Evolutionary conservation across 768 basidiomycete species (phyloP).

Genomic region (Mycena alexandri): DNA sequence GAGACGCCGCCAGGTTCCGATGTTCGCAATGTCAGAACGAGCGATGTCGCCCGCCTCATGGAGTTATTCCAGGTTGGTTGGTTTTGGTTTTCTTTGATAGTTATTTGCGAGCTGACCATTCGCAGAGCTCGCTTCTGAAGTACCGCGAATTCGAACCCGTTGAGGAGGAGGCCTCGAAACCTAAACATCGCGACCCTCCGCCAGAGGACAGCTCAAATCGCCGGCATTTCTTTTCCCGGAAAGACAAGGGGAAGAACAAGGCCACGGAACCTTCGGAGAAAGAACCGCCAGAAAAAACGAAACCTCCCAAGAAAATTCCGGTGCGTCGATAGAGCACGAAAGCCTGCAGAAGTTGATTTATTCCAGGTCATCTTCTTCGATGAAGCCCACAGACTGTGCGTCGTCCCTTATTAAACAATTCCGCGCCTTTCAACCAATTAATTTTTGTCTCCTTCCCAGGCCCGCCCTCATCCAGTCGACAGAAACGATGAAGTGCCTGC

Average conservation of each 20-base stretch:
- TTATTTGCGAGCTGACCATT: background rate
- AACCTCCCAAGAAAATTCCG: conserved; percentile 74
- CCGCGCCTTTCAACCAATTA: background rate
- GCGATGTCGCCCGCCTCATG: conserved; percentile 87
- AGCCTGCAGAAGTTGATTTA: background rate
- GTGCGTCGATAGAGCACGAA: conserved; percentile 49
- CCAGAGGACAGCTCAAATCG: background rate
- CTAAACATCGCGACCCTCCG: conserved; percentile 1
- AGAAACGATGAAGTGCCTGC: conserved; percentile 85
- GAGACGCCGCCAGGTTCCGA: conserved; percentile 60
- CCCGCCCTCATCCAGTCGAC: conserved; percentile 81
- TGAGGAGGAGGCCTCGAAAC: conserved; percentile 4
- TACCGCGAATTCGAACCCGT: conserved; percentile 74
- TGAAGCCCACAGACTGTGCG: conserved; percentile 87
- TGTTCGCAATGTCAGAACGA: conserved; percentile 70
- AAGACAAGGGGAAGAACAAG: conserved; percentile 47
- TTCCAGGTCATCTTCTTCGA: conserved; percentile 78
- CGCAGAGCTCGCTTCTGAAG: conserved; percentile 74
- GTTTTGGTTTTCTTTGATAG: background rate
- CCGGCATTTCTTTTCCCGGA: conserved; percentile 49
- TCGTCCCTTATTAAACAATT: conserved; percentile 37
- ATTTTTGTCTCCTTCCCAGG: conserved; percentile 49
- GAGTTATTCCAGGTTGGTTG: conserved; percentile 84
- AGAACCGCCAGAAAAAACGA: conserved; percentile 49
- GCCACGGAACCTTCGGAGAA: conserved; percentile 49